phyloP scores from a whole-genome alignment of 768 basidiomycete species.

The Rubroboletus pulcherrimus region DNA sequence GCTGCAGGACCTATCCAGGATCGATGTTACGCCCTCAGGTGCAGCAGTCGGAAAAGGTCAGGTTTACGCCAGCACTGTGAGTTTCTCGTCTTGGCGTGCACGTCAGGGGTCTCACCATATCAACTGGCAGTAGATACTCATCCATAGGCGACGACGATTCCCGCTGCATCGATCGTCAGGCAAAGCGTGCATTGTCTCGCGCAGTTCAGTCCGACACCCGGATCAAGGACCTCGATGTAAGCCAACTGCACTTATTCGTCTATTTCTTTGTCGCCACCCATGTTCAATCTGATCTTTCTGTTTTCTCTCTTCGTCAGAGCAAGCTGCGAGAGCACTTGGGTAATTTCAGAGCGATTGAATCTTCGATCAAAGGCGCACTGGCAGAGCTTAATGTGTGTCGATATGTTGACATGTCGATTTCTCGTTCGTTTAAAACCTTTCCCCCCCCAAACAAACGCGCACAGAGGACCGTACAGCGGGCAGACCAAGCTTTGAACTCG shows the following conservation, averaged over 20 bases:
- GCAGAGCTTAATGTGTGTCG: constrained; percentile 53
- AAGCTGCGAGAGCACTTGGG: constrained; percentile 67
- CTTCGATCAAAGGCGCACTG: constrained; percentile 61
- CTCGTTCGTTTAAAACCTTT: background rate
- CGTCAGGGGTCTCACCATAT: constrained; percentile 13
- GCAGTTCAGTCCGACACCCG: constrained; percentile 49
- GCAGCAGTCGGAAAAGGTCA: background rate
- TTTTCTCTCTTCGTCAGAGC: constrained; percentile 36
- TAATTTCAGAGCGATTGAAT: constrained; percentile 73
- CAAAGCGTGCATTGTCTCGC: constrained; percentile 46
- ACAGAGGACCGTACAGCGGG: constrained; percentile 57
- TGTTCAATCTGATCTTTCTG: background rate
- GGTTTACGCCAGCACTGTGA: constrained; percentile 9
- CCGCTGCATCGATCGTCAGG: constrained; percentile 38
- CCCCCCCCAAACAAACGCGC: background rate
- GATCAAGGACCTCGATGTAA: constrained; percentile 62
- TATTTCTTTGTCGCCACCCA: background rate
- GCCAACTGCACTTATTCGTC: background rate
- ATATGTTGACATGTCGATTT: background rate
- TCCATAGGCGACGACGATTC: constrained; percentile 5
- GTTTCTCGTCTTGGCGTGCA: background rate
- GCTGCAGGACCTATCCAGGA: background rate
- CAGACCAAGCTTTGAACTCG: constrained; percentile 51
- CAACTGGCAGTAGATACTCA: constrained; percentile 3
- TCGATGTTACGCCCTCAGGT: constrained; percentile 1